Conservation (phyloP, 768 basidiomycete genomes). For the Lanmaoa rubissima region DNA sequence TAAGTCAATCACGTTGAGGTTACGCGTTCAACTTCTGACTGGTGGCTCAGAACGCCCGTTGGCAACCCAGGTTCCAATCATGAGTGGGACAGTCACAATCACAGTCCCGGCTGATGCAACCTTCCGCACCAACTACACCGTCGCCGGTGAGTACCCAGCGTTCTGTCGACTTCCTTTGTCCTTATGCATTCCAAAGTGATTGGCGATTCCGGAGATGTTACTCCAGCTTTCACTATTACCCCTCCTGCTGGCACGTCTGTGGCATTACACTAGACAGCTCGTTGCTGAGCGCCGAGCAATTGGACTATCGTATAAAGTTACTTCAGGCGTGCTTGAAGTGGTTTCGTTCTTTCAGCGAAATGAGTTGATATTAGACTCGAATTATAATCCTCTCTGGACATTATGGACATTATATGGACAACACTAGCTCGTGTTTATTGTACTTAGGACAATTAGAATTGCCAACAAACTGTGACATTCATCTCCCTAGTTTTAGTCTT, state of each 20-base stretch:
- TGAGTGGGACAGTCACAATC: conserved; percentile 46
- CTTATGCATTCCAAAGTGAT: conserved; percentile 42
- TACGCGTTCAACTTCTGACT: conserved; percentile 5
- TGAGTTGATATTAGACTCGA: not conserved
- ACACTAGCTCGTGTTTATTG: not conserved
- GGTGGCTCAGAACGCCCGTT: conserved; percentile 50
- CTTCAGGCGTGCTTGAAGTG: conserved; percentile 1
- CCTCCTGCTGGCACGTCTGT: not conserved
- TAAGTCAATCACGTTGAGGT: conserved; percentile 27
- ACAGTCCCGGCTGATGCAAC: conserved; percentile 48
- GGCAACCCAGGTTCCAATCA: conserved; percentile 53
- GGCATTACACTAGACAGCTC: not conserved
- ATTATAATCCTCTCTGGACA: conserved; percentile 9
- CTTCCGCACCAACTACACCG: conserved; percentile 48
- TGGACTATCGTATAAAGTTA: not conserved
- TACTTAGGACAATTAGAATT: not conserved
- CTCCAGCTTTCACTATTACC: conserved; percentile 56
- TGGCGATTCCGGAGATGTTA: conserved; percentile 66
- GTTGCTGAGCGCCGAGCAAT: not conserved
- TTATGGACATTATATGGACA: conserved; percentile 13
- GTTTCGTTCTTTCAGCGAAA: conserved; percentile 6
- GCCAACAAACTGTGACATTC: not conserved
- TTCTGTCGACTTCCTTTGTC: not conserved
- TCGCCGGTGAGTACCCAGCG: conserved; percentile 52
- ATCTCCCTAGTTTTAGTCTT: not conserved